Percentiles rank a stretch among this genome's conserved stretches.
phyloP scores from a whole-genome alignment of 164 flowering plant genomes.

The Paratinospora sagittata region DNA sequence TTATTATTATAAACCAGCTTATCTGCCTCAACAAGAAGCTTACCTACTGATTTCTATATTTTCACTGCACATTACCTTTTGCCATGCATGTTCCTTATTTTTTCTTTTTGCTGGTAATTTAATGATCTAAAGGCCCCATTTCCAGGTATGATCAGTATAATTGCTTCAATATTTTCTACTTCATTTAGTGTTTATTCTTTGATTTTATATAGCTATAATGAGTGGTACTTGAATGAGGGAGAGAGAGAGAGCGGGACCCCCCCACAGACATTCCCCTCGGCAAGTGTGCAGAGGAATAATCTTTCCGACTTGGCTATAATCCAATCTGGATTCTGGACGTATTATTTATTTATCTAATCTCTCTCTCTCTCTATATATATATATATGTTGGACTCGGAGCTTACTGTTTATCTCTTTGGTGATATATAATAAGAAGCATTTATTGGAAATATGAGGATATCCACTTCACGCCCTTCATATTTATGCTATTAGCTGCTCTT shows the following conservation, averaged over 20 bases:
- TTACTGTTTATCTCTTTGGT: too few species aligned
- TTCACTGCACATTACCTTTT: slow-evolving; percentile 10
- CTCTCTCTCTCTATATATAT: too few species aligned
- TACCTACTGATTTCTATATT: slow-evolving; percentile 24
- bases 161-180: neutral
- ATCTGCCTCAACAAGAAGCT: slow-evolving; percentile 24
- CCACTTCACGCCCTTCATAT: too few species aligned
- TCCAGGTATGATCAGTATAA: too few species aligned
- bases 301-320: slow-evolving; percentile 26
- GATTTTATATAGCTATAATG: neutral
- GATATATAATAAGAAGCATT: too few species aligned
- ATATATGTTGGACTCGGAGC: too few species aligned
- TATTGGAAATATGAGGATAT: too few species aligned
- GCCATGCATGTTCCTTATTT: slow-evolving; percentile 22
- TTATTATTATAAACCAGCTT: slow-evolving; percentile 7
- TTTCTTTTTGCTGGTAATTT: too few species aligned
- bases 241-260: slow-evolving; percentile 19
- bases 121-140: too few species aligned
- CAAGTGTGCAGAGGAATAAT: slow-evolving; percentile 50
- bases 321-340: too few species aligned
- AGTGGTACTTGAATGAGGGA: slow-evolving; percentile 22
- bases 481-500: too few species aligned
- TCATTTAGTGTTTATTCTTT: slow-evolving; percentile 16
- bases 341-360: too few species aligned
- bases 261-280: slow-evolving; percentile 86